These are phyloP conservation scores for Penicillium sp. DNA, from an alignment of 2,329 filamentous ascomycete species.

Conservation along the genomic window DNA sequence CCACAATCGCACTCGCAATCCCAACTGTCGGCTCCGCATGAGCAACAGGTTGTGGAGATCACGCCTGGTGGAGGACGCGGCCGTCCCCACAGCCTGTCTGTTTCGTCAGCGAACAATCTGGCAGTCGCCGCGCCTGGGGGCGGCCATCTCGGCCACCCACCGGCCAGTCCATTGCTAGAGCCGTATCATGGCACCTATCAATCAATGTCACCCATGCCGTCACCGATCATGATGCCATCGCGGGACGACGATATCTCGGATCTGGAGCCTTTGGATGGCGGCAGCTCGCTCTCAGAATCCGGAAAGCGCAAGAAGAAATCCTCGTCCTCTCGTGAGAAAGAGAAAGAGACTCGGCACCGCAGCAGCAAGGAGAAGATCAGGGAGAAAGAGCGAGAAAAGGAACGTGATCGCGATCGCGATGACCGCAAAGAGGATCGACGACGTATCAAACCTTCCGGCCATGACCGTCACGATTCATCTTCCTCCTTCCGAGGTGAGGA, in stretches of 20 bases:
- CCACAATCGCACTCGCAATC: constrained; percentile 2
- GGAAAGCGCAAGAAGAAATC: constrained; percentile 32
- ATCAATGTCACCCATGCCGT: constrained; percentile 91
- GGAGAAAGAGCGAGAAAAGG: constrained; percentile 31
- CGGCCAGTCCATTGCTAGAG: constrained; percentile 84
- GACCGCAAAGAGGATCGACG: constrained; percentile 32
- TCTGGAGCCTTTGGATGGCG: constrained; percentile 49
- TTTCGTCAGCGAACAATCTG: constrained; percentile 45
- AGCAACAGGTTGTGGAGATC: constrained; percentile 40
- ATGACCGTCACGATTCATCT: constrained; percentile 31
- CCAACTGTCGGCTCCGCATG: constrained; percentile 17
- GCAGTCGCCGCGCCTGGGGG: constrained; percentile 34
- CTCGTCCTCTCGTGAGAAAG: constrained; percentile 23
- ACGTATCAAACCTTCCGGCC: constrained; percentile 27
- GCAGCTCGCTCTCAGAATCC: constrained; percentile 29
- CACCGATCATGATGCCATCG: constrained; percentile 67
- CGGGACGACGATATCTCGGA: constrained; percentile 59
- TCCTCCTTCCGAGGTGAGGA: constrained; percentile 36
- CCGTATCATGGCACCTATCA: constrained; percentile 94
- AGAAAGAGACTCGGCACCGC: constrained; percentile 17
- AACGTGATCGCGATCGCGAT: constrained; percentile 27
- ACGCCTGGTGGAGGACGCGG: constrained; percentile 34
- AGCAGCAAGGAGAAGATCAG: constrained; percentile 28
- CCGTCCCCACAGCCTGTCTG: constrained; percentile 40
- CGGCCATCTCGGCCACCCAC: constrained; percentile 54